Base-by-base conservation (phyloP, 805 yeast genomes). In the Starmerella vaccinii region DNA sequence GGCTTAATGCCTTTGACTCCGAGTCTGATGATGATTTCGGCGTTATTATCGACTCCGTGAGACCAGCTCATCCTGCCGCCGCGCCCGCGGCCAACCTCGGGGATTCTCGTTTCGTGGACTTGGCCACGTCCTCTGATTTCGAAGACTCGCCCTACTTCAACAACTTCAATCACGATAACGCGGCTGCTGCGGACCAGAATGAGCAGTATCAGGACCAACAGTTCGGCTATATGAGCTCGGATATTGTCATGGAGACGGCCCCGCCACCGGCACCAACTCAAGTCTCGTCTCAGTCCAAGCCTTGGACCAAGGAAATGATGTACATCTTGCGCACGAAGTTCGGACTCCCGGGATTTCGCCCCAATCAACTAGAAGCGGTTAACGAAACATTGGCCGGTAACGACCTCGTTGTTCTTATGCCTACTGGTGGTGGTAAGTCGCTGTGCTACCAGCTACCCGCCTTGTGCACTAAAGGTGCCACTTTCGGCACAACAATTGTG, bases 391-490 rank as follows among this genome's bases (percentile, higher is more conserved):
- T 27, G 61, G 81, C 48, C 5, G 95, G 96, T 1, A 74, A 76
- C 40, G 98, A 92, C 65, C 95, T 85, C 0, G 87, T 92, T 68
- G 97, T 92, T 1, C 71, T 92, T 59, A 90, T 92, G 95, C 98
- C 98, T 0, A 92, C 98, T 0, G 98, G 98, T 34, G 98, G 98
- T 46, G 98, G 98, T 46, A 92, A 92, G 63, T 89, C 97, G 0
- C 68, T 92, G 27, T 92, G 98, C 64, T 92, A 89, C 66, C 98
- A 92, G 66, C 71, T 92, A 33, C 97, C 98, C 0, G 96, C 98
- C 0, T 71, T 92, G 40, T 80, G 90, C 1, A 71, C 73, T 38
- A 72, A 81, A 1, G 96, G 96, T 1, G 71, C 65, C 21, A 85
- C 95, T 0, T 68, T 68, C 16, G 97, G 97, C 15, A 82, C 92